These are phyloP conservation scores for Ophiobolus disseminans DNA, from an alignment of 2,329 filamentous ascomycete species.

Conservation along the genomic window DNA sequence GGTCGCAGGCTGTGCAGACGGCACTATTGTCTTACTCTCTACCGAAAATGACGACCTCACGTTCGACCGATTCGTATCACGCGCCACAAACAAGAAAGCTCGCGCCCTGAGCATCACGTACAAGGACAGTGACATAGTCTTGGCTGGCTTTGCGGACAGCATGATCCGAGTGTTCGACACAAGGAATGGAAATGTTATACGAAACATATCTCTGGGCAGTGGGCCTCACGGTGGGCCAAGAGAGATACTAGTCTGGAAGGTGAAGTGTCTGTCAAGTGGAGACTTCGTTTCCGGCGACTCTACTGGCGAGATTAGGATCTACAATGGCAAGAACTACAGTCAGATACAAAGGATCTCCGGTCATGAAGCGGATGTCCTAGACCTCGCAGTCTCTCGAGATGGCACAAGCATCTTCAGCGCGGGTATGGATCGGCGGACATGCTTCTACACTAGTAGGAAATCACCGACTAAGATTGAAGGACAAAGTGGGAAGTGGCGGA, in stretches of 20 bases:
- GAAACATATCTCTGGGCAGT: conserved; percentile 84
- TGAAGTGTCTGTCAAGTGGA: conserved; percentile 85
- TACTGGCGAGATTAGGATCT: conserved; percentile 89
- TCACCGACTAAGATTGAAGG: conserved; percentile 25
- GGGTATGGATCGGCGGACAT: conserved; percentile 88
- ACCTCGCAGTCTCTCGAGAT: conserved; percentile 81
- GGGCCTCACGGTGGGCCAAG: conserved; percentile 78
- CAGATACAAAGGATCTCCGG: conserved; percentile 84
- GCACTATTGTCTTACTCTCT: conserved; percentile 84
- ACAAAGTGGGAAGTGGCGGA: conserved; percentile 71
- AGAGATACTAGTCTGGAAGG: conserved; percentile 90
- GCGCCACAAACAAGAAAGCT: conserved; percentile 81
- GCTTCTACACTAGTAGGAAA: conserved; percentile 70
- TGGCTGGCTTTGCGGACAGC: conserved; percentile 95
- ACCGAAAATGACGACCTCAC: conserved; percentile 83
- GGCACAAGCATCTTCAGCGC: conserved; percentile 85
- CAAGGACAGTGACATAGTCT: conserved; percentile 79
- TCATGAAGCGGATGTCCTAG: conserved; percentile 89
- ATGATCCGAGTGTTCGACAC: conserved; percentile 92
- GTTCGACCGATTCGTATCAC: conserved; percentile 77
- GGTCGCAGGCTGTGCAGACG: conserved; percentile 89
- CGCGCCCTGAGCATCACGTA: conserved; percentile 92
- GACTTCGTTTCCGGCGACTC: conserved; percentile 96
- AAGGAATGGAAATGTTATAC: conserved; percentile 74
- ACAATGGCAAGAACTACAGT: conserved; percentile 91